These are phyloP conservation scores for Obba rivulosa DNA, from an alignment of 768 basidiomycete species.

Conservation along the genomic window DNA sequence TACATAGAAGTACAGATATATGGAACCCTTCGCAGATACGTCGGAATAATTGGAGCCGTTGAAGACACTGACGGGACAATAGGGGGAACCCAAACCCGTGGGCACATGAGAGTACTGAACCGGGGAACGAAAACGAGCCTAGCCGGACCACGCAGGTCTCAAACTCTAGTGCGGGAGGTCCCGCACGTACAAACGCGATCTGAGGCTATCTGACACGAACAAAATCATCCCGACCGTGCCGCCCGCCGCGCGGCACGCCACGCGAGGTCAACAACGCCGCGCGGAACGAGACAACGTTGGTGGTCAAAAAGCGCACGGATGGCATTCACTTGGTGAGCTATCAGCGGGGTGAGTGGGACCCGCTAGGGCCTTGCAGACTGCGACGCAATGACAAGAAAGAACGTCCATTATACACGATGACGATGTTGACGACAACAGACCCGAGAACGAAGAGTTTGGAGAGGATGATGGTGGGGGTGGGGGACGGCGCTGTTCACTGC, in stretches of 20 bases:
- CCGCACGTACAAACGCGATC: conserved; percentile 8
- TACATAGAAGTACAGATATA: not conserved
- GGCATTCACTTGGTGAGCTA: conserved; percentile 11
- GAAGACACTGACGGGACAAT: no score
- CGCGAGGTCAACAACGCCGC: no score
- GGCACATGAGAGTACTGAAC: not conserved
- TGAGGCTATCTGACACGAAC: conserved; percentile 15
- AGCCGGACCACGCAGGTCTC: not conserved
- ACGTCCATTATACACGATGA: not conserved
- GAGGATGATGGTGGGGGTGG: no score
- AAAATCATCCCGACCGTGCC: conserved; percentile 4
- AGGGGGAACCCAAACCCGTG: no score
- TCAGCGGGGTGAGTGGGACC: no score
- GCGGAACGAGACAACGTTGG: conserved; percentile 13
- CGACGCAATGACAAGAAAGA: no score
- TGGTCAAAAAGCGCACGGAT: conserved; percentile 19
- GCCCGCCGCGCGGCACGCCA: not conserved
- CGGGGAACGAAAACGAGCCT: not conserved
- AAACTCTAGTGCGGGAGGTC: not conserved
- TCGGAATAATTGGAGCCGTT: no score
- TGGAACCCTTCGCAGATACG: no score
- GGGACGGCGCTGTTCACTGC: no score
- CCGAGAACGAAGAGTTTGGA: not conserved
- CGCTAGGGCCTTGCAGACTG: no score
- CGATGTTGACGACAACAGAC: not conserved